phyloP scores from a whole-genome alignment of 1,284 basidiomycete species.

The Ustilago tritici region DNA sequence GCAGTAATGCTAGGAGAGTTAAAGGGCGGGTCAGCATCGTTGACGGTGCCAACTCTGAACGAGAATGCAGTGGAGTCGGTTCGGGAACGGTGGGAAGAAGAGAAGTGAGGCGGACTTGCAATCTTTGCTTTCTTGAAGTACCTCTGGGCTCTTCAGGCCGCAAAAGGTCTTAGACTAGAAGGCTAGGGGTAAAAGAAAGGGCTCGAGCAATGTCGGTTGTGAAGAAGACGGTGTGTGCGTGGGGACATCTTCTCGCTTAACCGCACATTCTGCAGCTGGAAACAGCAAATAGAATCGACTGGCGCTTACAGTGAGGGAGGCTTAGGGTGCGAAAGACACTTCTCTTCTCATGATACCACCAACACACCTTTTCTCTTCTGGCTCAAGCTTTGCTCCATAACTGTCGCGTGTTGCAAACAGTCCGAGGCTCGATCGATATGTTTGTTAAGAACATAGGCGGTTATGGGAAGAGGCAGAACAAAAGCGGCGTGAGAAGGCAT shows the following conservation, averaged over 20 bases:
- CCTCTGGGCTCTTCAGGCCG: not conserved
- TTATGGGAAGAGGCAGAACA: no score
- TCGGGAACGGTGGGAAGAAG: not conserved
- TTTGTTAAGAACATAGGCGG: no score
- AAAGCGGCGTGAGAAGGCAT: not conserved
- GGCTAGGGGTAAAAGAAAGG: not conserved
- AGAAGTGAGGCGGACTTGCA: not conserved
- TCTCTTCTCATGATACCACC: no score
- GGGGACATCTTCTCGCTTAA: constrained; percentile 2
- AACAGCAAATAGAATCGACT: no score
- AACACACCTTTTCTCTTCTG: no score
- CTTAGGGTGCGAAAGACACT: no score
- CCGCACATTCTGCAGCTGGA: not conserved
- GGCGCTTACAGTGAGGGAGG: no score
- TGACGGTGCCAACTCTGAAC: not conserved
- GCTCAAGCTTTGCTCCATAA: no score
- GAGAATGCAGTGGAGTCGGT: not conserved
- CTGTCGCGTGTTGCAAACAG: no score
- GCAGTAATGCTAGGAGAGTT: not conserved
- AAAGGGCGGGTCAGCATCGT: not conserved
- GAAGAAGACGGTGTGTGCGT: not conserved
- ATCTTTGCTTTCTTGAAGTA: not conserved
- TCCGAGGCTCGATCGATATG: no score
- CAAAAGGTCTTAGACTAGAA: not conserved
- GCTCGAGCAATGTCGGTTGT: not conserved